These are phyloP conservation scores for Chlamydomonas asymmetrica DNA, from an alignment of 139 green algal species.

Conservation along the genomic window DNA sequence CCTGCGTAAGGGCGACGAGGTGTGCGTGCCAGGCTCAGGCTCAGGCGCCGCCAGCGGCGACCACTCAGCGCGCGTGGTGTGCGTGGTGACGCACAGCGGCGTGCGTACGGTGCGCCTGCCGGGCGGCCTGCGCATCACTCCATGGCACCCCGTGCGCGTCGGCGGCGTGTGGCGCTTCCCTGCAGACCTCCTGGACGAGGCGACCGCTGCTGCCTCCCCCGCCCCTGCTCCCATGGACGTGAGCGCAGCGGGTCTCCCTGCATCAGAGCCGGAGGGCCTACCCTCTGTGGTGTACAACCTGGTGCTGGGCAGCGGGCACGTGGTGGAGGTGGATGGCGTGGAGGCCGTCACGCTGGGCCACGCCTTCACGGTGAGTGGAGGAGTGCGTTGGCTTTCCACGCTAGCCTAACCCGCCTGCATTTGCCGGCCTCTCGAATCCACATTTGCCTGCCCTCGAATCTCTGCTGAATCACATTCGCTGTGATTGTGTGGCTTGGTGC, in stretches of 20 bases:
- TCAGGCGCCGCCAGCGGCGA: not conserved
- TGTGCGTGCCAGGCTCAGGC: not conserved
- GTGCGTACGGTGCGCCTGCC: not conserved
- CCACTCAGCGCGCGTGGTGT: not conserved
- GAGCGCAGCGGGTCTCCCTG: not conserved
- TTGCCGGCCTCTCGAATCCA: too few relatives aligned
- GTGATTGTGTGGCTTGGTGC: not conserved
- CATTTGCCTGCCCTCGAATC: not conserved
- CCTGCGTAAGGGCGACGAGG: not conserved
- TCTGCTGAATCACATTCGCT: not conserved
- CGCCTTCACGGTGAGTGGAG: not conserved
- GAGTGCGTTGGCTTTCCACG: not conserved
- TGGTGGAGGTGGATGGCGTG: not conserved
- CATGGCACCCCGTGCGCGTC: conserved; percentile 7
- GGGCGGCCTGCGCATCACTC: conserved; percentile 5
- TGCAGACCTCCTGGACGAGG: not conserved
- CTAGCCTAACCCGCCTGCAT: not conserved
- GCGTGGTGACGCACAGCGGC: not conserved
- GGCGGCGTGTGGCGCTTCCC: not conserved
- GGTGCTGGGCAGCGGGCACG: not conserved
- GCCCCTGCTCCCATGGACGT: too few relatives aligned
- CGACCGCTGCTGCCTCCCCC: not conserved
- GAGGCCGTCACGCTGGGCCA: conserved; percentile 9
- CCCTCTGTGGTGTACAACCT: conserved; percentile 8
- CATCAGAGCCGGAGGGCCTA: not conserved